Base-by-base conservation (phyloP, 2,329 filamentous ascomycete species). In the Cladobotryum protrusum region DNA sequence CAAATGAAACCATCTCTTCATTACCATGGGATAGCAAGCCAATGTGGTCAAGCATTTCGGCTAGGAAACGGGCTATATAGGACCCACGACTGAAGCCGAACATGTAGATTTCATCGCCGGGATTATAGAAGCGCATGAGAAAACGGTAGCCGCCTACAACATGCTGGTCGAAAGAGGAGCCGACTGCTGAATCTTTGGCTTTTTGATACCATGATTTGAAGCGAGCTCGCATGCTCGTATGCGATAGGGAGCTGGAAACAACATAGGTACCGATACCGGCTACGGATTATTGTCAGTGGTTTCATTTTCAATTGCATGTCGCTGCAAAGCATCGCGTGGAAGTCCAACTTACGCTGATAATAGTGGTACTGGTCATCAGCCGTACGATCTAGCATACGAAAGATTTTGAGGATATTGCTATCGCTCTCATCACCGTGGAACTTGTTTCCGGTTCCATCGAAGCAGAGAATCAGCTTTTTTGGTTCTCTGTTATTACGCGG, bases 1-100 rank as follows among this genome's bases (percentile, higher is more conserved):
- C 88, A 63, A 95, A 95, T 4, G 78, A 75, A 46, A 89, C 82
- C 82, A 93, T 85, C 57, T 93, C 89, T 61, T 95, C 87, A 58
- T 95, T 95, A 11, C 89, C 88, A 46, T 87, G 84, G 12, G 84
- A 85, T 13, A 95, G 73, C 0, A 95, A 73, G 1, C 89, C 89
- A 48, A 93, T 83, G 57, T 87, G 84, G 60, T 93, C 87, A 6
- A 93, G 75, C 88, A 92, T 92, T 61, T 93, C 87, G 0, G 88
- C 87, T 1, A 89, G 69, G 59, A 89, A 89, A 3, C 85, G 79
- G 0, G 85, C 86, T 40, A 86, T 85, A 59, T 89, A 89, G 1
- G 85, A 78, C 15, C 86, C 86, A 17, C 86, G 78, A 40, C 81
- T 85, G 67, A 89, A 89, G 0, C 86, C 86, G 52, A 88, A 87